phyloP scores from a whole-genome alignment of 1,139 yeast genomes.

The Protomyces gravidus region DNA sequence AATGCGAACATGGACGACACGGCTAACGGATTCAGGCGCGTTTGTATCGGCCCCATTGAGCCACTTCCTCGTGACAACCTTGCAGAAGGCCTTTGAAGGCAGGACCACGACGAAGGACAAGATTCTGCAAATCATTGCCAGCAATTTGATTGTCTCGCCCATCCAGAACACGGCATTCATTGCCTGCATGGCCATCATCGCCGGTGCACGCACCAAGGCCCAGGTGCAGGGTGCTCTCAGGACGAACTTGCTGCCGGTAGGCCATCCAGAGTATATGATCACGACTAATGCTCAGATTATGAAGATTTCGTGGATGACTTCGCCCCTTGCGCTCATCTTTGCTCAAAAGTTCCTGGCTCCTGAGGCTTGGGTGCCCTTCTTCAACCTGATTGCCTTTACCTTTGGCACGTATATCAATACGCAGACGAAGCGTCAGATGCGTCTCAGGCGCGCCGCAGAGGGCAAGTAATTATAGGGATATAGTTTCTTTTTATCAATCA shows the following conservation, averaged over 20 bases:
- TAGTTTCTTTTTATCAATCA: too few species aligned
- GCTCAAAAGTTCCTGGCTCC: conserved; percentile 75
- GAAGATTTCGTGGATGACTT: conserved; percentile 60
- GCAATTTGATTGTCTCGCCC: conserved; percentile 64
- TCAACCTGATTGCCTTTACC: conserved; percentile 66
- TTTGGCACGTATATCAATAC: conserved; percentile 22
- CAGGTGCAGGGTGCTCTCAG: conserved; percentile 46
- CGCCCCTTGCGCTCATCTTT: conserved; percentile 57
- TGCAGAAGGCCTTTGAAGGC: conserved; percentile 41
- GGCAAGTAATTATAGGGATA: not conserved
- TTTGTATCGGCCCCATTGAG: conserved; percentile 68
- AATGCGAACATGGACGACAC: not conserved
- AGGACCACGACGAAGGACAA: conserved; percentile 42
- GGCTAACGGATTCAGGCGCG: too few species aligned
- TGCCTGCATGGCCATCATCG: conserved; percentile 45
- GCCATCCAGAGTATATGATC: too few species aligned
- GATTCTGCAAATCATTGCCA: conserved; percentile 56
- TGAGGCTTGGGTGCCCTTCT: conserved; percentile 80
- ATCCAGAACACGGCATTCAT: conserved; percentile 56
- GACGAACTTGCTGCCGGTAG: conserved; percentile 52
- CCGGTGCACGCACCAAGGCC: conserved; percentile 41
- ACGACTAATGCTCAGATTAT: conserved; percentile 40
- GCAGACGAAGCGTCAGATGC: conserved; percentile 25
- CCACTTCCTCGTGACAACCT: conserved; percentile 47
- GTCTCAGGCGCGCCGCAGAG: conserved; percentile 23